Base-by-base conservation (phyloP, 2,329 filamentous ascomycete genomes). In the Graphiopsis chlorocephala region DNA sequence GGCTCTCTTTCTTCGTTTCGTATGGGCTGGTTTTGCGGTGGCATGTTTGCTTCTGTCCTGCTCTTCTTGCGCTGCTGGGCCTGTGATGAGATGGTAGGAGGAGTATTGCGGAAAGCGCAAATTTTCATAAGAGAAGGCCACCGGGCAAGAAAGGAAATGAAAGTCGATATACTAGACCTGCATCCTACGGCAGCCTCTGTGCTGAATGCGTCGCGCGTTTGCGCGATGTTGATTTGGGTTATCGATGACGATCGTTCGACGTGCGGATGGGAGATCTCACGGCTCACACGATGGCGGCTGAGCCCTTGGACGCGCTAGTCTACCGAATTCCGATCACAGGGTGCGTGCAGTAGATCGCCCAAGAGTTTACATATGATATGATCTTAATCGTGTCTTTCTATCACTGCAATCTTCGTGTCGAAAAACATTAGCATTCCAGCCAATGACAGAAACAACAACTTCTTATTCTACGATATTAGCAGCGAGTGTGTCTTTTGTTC, bases 1-100 rank as follows among this genome's bases (percentile, higher is more conserved):
- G 79, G 79, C 56, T 77, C 72, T 60, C 74, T 75, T 68, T 82
- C 79, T 15, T 45, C 12, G 15, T 52, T 50, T 15, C 50, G 62
- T 26, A 38, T 38, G 20, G 25, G 55, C 29, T 50, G 45, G 35
- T 47, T 50, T 15, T 47, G 45, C 7, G 45, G 48, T 25, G 62
- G 42, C 62, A 64, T 45, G 31, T 23, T n/a, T 28, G 33, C 35
- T 14, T 35, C 4, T 53, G 29, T 15, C 45, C 14, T 45, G 35
- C 55, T 64, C 55, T 58, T 64, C n/a, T 52, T 45, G 38, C 38
- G 38, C n/a, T 45, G 38, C 45, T 52, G 42, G 48, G 17, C 31
- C 3, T 17, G 48, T 28, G 31, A 23, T 42, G 33, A 45, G 23
- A 15, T 29, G 28, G n/a, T 2, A 35, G 60, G 48, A 47, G 48